A percentile compares a stretch with the other conserved stretches of the same genome.
phyloP scores from a whole-genome alignment of 2,329 filamentous ascomycete genomes.

The Pseudofabraea citricarpa region DNA sequence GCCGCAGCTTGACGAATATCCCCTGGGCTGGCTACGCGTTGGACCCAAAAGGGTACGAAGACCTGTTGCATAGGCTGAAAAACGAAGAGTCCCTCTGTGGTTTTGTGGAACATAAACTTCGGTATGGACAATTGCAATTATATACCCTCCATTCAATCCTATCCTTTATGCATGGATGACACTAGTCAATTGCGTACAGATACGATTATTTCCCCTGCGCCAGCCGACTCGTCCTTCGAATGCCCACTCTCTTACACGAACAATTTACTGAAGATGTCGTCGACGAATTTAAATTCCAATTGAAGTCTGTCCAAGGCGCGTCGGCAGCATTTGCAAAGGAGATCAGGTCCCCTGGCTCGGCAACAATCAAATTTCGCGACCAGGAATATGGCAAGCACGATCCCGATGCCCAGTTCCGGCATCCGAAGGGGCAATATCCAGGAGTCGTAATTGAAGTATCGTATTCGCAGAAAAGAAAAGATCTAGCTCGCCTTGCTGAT shows the following conservation, averaged over 20 bases:
- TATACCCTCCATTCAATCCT: too few relatives aligned
- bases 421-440: slow-evolving; percentile 16
- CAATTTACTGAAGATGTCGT: slow-evolving; percentile 11
- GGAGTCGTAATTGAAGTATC: slow-evolving; percentile 28
- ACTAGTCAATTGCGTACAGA: neutral
- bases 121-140: too few relatives aligned
- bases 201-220: slow-evolving; percentile 17
- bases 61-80: slow-evolving; percentile 9
- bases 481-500: slow-evolving; percentile 24
- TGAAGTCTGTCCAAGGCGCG: slow-evolving; percentile 5
- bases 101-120: slow-evolving; percentile 15
- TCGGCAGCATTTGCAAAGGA: slow-evolving; percentile 9
- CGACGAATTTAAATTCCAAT: slow-evolving; percentile 8
- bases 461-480: slow-evolving; percentile 26
- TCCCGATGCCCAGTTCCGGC: slow-evolving; percentile 21
- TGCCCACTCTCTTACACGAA: slow-evolving; percentile 17
- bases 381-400: slow-evolving; percentile 11
- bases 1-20: slow-evolving; percentile 4
- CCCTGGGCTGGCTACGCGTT: slow-evolving; percentile 11
- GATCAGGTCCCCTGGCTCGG: slow-evolving; percentile 5
- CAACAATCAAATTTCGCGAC: slow-evolving; percentile 9
- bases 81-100: slow-evolving; percentile 12
- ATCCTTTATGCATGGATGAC: too few relatives aligned
- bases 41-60: slow-evolving; percentile 9
- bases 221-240: slow-evolving; percentile 14